These are phyloP conservation scores for Sphaerobolus stellatus DNA, from an alignment of 1,284 basidiomycete genomes.

Conservation along the genomic window DNA sequence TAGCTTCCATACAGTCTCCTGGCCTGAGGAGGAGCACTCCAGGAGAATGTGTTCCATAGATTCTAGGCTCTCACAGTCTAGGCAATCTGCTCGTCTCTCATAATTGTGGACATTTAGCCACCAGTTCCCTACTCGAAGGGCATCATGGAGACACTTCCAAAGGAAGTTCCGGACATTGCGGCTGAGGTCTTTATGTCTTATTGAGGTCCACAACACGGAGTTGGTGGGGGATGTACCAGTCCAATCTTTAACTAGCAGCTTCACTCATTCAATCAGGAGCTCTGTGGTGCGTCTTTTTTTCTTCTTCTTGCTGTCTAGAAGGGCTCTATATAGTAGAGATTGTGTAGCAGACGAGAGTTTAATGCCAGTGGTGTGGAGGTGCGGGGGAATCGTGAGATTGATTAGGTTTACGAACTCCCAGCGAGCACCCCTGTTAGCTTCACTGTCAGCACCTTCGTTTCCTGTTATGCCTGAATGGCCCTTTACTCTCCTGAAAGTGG, in stretches of 20 bases:
- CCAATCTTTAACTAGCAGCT: background rate
- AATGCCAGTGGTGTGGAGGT: slow-evolving; percentile 21
- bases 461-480: slow-evolving; percentile 23
- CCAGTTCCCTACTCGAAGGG: background rate
- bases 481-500: slow-evolving; percentile 28
- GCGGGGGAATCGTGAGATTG: slow-evolving; percentile 8
- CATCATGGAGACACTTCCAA: background rate
- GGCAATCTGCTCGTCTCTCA: background rate
- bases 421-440: slow-evolving; percentile 21
- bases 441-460: slow-evolving; percentile 25
- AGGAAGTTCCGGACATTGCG: background rate
- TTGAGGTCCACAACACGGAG: background rate
- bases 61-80: background rate
- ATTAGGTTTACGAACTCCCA: slow-evolving; percentile 2
- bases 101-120: background rate
- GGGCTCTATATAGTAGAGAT: slow-evolving; percentile 25
- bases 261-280: background rate
- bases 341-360: slow-evolving; percentile 28
- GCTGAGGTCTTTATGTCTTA: background rate
- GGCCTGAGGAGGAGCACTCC: background rate
- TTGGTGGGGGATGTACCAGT: background rate
- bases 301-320: slow-evolving; percentile 7
- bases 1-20: background rate
- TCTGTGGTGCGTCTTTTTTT: background rate
- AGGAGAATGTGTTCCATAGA: background rate